phyloP scores from a whole-genome alignment of 2,329 filamentous ascomycete genomes.

The Botryotinia narcissicola region DNA sequence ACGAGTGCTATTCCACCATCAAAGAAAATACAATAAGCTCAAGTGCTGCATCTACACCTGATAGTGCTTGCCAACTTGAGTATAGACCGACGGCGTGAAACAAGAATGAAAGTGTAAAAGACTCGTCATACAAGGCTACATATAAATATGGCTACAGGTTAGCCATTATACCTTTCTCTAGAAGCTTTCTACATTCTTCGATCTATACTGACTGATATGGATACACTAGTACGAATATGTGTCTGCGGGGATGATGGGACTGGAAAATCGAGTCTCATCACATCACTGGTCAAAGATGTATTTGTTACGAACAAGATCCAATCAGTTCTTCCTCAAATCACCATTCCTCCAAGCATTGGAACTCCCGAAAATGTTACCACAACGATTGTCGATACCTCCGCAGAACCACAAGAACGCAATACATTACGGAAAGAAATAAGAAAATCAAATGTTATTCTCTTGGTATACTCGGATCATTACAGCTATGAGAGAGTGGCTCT shows the following conservation, averaged over 20 bases:
- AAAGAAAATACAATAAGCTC: not conserved
- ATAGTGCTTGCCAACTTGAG: not conserved
- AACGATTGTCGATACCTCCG: conserved; percentile 95
- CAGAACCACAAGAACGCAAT: conserved; percentile 87
- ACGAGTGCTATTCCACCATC: not conserved
- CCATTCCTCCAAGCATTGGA: conserved; percentile 86
- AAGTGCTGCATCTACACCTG: too few relatives aligned
- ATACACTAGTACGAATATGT: conserved; percentile 74
- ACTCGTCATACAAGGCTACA: conserved; percentile 33
- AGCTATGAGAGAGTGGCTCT: conserved; percentile 96
- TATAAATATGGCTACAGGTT: conserved; percentile 36
- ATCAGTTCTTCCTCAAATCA: conserved; percentile 89
- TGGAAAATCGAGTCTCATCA: conserved; percentile 92
- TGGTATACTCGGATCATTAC: conserved; percentile 98
- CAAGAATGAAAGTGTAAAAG: conserved; percentile 28
- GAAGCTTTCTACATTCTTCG: conserved; percentile 3
- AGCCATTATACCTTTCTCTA: not conserved
- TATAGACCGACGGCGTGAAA: not conserved
- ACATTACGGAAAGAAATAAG: conserved; percentile 90
- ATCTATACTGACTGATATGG: conserved; percentile 21
- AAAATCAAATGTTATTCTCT: conserved; percentile 93
- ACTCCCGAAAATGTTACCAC: conserved; percentile 97
- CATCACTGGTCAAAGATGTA: conserved; percentile 93
- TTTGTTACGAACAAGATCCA: conserved; percentile 97
- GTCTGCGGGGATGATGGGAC: conserved; percentile 95